Evolutionary conservation across 2,329 filamentous ascomycete genomes (phyloP), one percentile per base, ranked within the genome.

Genomic region (Tolypocladium capitatum): DNA sequence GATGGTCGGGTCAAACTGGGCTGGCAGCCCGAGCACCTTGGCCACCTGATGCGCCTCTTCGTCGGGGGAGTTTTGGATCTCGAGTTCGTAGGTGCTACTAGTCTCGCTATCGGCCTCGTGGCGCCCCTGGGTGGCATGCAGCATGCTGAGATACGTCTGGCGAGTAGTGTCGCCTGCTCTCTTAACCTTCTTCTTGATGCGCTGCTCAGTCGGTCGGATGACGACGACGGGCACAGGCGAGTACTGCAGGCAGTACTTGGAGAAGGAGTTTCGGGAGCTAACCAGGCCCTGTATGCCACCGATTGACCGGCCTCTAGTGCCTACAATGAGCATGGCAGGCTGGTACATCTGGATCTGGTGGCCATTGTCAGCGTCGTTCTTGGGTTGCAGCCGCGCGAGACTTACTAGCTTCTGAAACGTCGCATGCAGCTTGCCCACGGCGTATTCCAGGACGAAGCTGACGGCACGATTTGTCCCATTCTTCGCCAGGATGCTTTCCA

Each of bases 181-280:
- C 70, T 95, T 95, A 50, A 78, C 76, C 67, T 92, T 94, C 69
- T 94, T 94, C 68, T 92, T 92, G 60, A 86, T 79, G 20, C 90
- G 83, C 68, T 94, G 94, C 51, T 86, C 84, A 31, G 84, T 85
- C 33, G 90, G 89, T 4, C 90, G 80, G 10, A 95, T 90, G 31
- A 96, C 90, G 30, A 95, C 90, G 8, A 95, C 90, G 1, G 90
- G 90, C 1, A 96, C 86, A 0, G 90, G 89, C 2, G 86, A 94
- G 63, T 94, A 90, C 61, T 96, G 90, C 13, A 95, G 74, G 59
- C 90, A 95, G 67, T 95, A 96, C 62, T 95, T 95, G 27, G 87
- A 94, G 41, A 95, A 90, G 0, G 86, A 92, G 53, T 88, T 92
- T 40, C 75, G 69, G 31, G 75, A 77, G 44, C 86, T 87, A 38